Conservation (phyloP, 352 stramenopile species). For the Phytophthora pinifolia region DNA sequence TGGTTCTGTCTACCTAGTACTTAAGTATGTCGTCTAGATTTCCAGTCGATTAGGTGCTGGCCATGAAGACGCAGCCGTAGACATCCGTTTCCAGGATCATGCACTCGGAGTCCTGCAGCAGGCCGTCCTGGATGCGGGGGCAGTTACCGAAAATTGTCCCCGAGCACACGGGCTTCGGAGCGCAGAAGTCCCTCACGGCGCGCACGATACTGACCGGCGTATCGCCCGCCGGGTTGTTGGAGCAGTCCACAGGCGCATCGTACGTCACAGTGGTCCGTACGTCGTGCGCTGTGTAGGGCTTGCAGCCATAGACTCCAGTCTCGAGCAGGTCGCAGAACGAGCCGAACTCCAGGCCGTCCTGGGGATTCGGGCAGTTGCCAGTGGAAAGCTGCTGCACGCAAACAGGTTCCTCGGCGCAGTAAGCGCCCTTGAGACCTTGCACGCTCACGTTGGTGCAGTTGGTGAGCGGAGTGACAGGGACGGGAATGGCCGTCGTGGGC, state of each 20-base stretch:
- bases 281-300: constrained; percentile 31
- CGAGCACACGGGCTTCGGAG: constrained; percentile 29
- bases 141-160: constrained; percentile 39
- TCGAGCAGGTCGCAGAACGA: constrained; percentile 44
- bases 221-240: constrained; percentile 27
- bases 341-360: constrained; percentile 38
- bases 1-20: constrained; percentile 10
- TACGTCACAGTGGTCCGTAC: constrained; percentile 27
- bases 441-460: constrained; percentile 31
- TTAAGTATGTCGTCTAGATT: constrained; percentile 2
- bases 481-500: constrained; percentile 4
- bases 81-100: constrained; percentile 31
- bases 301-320: constrained; percentile 50
- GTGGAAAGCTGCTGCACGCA: constrained; percentile 32
- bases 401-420: constrained; percentile 37
- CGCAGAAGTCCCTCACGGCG: constrained; percentile 22
- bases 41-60: constrained; percentile 22
- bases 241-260: constrained; percentile 25
- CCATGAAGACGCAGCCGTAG: constrained; percentile 42
- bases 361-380: constrained; percentile 39
- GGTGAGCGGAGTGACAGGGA: constrained; percentile 6
- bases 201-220: constrained; percentile 32
- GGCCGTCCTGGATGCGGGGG: constrained; percentile 28
- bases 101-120: constrained; percentile 32
- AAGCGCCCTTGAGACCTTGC: constrained; percentile 41